phyloP scores from a whole-genome alignment of 192 early-diverging fungal genomes.

The Umbelopsis sp. region DNA sequence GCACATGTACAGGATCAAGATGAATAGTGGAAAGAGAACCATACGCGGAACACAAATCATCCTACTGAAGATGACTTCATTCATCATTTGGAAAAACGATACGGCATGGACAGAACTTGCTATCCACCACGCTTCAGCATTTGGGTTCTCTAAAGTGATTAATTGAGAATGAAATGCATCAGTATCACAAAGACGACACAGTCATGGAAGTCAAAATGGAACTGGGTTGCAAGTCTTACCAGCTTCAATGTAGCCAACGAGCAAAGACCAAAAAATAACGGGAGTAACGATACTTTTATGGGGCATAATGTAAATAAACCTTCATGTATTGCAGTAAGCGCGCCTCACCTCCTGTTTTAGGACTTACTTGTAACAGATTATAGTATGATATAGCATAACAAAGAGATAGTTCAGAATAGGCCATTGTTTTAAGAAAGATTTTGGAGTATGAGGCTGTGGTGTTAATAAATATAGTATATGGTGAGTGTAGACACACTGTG shows the following conservation, averaged over 20 bases:
- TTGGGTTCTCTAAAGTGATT: neutral
- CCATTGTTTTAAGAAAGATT: conserved; percentile 30
- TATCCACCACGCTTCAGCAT: conserved; percentile 21
- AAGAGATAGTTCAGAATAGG: conserved; percentile 36
- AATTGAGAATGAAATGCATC: neutral
- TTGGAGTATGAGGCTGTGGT: neutral
- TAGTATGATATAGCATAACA: conserved; percentile 31
- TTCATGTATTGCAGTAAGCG: neutral
- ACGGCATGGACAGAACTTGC: conserved; percentile 30
- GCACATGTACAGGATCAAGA: conserved; percentile 34
- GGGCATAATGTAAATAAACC: neutral
- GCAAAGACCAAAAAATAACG: conserved; percentile 34
- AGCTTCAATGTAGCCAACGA: neutral
- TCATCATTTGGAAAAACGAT: conserved; percentile 36
- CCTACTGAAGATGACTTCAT: conserved; percentile 34
- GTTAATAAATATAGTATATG: conserved; percentile 23
- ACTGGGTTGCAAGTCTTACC: neutral
- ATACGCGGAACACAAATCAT: conserved; percentile 23
- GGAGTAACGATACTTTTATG: conserved; percentile 32
- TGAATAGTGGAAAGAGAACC: conserved; percentile 19
- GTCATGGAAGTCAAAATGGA: no score
- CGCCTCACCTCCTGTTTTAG: neutral
- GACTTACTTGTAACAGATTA: conserved; percentile 38
- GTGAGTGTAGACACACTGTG: conserved; percentile 13
- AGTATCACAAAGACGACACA: neutral